Percentiles rank a stretch among this genome's conserved stretches.
phyloP scores from a whole-genome alignment of 805 yeast species.

The Schizosaccharomyces lindneri region DNA sequence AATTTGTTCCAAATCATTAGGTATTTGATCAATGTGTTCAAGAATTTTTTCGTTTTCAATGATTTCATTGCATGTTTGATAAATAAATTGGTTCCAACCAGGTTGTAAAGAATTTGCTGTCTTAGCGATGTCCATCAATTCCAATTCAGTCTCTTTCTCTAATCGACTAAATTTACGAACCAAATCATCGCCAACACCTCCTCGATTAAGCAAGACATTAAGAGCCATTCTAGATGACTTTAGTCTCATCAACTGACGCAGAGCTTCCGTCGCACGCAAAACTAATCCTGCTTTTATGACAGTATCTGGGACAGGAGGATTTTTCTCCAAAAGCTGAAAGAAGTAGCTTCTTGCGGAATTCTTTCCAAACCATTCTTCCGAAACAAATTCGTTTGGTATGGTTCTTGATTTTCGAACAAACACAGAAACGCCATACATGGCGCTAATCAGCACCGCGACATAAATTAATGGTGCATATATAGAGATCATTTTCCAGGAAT shows the following conservation, averaged over 20 bases:
- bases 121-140: slow-evolving; percentile 44
- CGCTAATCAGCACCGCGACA: not conserved
- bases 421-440: not conserved
- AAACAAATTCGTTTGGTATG: not conserved
- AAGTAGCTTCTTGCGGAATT: not conserved
- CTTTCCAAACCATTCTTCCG: not conserved
- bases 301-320: slow-evolving; percentile 32
- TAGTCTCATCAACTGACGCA: slow-evolving; percentile 59
- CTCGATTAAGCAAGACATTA: slow-evolving; percentile 53
- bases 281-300: slow-evolving; percentile 44
- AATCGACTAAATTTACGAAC: slow-evolving; percentile 60
- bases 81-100: slow-evolving; percentile 59
- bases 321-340: not conserved
- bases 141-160: slow-evolving; percentile 54
- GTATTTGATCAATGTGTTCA: slow-evolving; percentile 9
- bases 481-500: not conserved
- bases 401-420: not conserved
- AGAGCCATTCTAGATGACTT: slow-evolving; percentile 55
- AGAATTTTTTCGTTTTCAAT: slow-evolving; percentile 79
- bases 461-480: not conserved
- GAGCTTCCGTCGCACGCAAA: slow-evolving; percentile 62
- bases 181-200: slow-evolving; percentile 75
- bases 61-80: slow-evolving; percentile 64
- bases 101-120: slow-evolving; percentile 53
- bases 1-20: not conserved